These are phyloP conservation scores for Naganishia vaughanmartiniae DNA, from an alignment of 768 basidiomycete species.

Conservation along the genomic window DNA sequence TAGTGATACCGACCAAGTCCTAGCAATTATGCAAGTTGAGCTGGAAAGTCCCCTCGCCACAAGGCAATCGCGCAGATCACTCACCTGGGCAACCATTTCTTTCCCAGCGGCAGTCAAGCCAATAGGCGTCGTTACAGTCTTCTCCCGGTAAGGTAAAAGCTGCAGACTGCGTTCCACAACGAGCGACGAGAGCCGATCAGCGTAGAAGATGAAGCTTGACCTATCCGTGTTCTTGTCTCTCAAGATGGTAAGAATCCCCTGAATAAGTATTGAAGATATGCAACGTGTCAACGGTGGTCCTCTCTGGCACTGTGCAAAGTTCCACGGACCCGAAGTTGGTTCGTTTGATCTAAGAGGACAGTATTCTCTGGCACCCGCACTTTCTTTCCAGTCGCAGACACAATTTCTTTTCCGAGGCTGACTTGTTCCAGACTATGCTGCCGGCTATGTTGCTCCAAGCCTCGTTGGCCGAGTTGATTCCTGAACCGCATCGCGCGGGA, in stretches of 20 bases:
- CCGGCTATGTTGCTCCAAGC: constrained; percentile 28
- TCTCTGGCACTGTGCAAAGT: no score
- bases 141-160: constrained; percentile 67
- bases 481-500: constrained; percentile 74
- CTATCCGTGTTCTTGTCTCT: constrained; percentile 67
- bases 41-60: neutral
- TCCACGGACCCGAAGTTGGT: constrained; percentile 68
- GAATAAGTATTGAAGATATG: neutral
- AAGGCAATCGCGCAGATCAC: neutral
- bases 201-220: constrained; percentile 90
- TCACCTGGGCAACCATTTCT: constrained; percentile 20
- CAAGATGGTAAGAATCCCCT: constrained; percentile 88
- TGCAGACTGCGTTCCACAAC: constrained; percentile 81
- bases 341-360: constrained; percentile 67
- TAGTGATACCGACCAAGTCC: constrained; percentile 81
- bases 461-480: constrained; percentile 60
- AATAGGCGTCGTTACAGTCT: constrained; percentile 66
- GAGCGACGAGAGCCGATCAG: constrained; percentile 77
- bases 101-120: constrained; percentile 41
- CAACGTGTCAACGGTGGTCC: constrained; percentile 10
- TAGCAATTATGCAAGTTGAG: constrained; percentile 43
- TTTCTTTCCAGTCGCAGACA: constrained; percentile 1
- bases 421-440: constrained; percentile 38
- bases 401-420: neutral
- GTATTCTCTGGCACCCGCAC: constrained; percentile 12